phyloP scores from a whole-genome alignment of 2,329 filamentous ascomycete genomes.

The Ophiostoma montium region DNA sequence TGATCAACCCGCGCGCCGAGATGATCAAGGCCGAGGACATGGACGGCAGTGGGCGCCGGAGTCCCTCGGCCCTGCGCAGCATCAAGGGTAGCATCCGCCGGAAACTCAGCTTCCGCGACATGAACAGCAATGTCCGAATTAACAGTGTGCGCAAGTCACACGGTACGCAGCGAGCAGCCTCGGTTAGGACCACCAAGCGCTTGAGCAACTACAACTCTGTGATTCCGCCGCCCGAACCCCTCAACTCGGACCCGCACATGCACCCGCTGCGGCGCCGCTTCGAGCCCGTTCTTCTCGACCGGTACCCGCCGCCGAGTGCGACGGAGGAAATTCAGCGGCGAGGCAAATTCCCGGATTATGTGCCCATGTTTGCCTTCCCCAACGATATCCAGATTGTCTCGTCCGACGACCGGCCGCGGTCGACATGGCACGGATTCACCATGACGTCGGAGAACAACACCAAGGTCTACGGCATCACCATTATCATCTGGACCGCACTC shows the following conservation, averaged over 20 bases:
- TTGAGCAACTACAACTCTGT: constrained; percentile 98
- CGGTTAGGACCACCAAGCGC: constrained; percentile 66
- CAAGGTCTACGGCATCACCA: constrained; percentile 79
- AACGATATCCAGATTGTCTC: constrained; percentile 97
- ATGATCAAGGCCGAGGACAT: constrained; percentile 64
- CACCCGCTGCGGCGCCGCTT: constrained; percentile 89
- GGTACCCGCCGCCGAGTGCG: constrained; percentile 76
- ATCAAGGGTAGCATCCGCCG: constrained; percentile 77
- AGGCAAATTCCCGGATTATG: constrained; percentile 87
- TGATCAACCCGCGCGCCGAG: constrained; percentile 67
- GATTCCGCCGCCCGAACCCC: constrained; percentile 81
- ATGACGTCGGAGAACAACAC: constrained; percentile 92
- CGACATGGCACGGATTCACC: constrained; percentile 98
- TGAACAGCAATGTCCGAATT: constrained; percentile 52
- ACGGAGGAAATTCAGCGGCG: constrained; percentile 66
- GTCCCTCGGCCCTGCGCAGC: constrained; percentile 37
- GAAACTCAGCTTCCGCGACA: constrained; percentile 84
- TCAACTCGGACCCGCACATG: constrained; percentile 83
- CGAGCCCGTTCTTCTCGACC: constrained; percentile 88
- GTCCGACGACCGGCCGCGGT: constrained; percentile 79
- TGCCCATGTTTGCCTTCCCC: constrained; percentile 98
- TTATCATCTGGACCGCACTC: constrained; percentile 86
- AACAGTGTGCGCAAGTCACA: constrained; percentile 61
- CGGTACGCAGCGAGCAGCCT: constrained; percentile 55
- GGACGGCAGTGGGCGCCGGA: constrained; percentile 35